Base-by-base conservation (phyloP, 1,284 basidiomycete species). In the Heterobasidion annosum region DNA sequence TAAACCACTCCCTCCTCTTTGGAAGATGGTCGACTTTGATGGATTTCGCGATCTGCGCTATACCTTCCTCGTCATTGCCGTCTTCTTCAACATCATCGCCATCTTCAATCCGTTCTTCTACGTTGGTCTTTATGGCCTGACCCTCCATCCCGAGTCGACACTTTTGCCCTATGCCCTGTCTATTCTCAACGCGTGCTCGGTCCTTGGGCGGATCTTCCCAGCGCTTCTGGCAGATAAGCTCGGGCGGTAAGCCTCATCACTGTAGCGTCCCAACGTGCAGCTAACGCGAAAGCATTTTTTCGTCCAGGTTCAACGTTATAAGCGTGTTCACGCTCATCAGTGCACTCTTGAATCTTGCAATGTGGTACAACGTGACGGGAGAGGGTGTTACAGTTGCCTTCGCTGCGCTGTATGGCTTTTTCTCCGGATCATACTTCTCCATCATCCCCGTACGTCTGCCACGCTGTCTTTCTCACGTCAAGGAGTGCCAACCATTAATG, bases 81-180 rank as follows among this genome's bases (percentile, higher is more conserved):
- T 34, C 13, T 34, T 32, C 33, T 35, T 50, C 8, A 50, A 50
- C 34, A 50, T 37, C 34, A n/a, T 50, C 34, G n/a, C 48, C n/a
- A 34, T 50, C 8, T 50, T 50, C 34, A 50, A 50, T 12, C 48
- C 48, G n/a, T 50, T 35, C 48, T 50, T 50, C 48, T 50, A 50
- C 34, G 35, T 50, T 16, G 18, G 33, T 10, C 18, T 50, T 10
- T 50, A 50, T 19, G 48, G 48, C 15, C 18, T 34, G 12, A 34
- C 35, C 10, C 13, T 50, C 33, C 48, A 50, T n/a, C 33, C 33
- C n/a, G 33, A 37, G n/a, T 16, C 16, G 16, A 35, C 32, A 6
- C 33, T 50, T 34, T 34, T 34, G 13, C 48, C 48, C 10, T 50
- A 50, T 37, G 33, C 35, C 33, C 34, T 50, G 33, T 34, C 48